Conservation (phyloP, 176 grass and related monocot species). For the Metroxylon sagu region DNA sequence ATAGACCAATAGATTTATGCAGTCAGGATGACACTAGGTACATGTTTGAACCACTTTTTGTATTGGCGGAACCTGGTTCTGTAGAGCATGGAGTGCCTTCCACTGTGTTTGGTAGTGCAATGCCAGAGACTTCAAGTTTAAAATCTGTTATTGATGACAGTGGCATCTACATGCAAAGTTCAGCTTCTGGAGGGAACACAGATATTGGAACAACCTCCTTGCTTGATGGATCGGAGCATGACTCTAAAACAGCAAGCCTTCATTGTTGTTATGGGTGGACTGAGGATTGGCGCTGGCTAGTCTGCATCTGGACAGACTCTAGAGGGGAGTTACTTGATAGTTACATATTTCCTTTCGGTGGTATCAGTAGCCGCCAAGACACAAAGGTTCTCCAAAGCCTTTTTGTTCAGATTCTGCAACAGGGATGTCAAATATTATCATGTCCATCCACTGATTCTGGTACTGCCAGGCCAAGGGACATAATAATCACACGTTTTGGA, state of each 20-base stretch:
- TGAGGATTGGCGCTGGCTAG: constrained; percentile 96
- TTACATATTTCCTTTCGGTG: constrained; percentile 87
- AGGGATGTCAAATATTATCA: constrained; percentile 86
- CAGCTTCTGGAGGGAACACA: constrained; percentile 27
- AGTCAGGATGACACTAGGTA: constrained; percentile 73
- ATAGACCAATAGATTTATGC: constrained; percentile 53
- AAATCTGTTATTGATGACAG: constrained; percentile 58
- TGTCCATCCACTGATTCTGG: constrained; percentile 46
- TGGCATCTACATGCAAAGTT: constrained; percentile 32
- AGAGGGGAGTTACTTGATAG: constrained; percentile 89
- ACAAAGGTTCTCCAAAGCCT: constrained; percentile 92
- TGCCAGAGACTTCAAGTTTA: constrained; percentile 40
- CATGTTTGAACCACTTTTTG: constrained; percentile 94
- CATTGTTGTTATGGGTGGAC: constrained; percentile 99
- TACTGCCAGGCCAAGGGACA: constrained; percentile 60
- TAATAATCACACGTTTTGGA: constrained; percentile 79
- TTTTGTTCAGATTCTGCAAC: constrained; percentile 95
- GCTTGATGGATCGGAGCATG: constrained; percentile 44
- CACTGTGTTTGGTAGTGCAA: constrained; percentile 14
- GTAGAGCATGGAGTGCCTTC: constrained; percentile 33
- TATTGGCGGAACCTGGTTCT: constrained; percentile 76
- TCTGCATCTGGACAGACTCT: constrained; percentile 97
- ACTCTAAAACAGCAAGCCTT: constrained; percentile 49
- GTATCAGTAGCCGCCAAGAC: constrained; percentile 93
- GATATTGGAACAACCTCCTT: constrained; percentile 42